Percentiles rank a stretch among this genome's conserved stretches.
These are phyloP conservation scores for Echinochloa phyllopogon DNA, from an alignment of 176 grass and related monocot genomes.

Conservation along the genomic window DNA sequence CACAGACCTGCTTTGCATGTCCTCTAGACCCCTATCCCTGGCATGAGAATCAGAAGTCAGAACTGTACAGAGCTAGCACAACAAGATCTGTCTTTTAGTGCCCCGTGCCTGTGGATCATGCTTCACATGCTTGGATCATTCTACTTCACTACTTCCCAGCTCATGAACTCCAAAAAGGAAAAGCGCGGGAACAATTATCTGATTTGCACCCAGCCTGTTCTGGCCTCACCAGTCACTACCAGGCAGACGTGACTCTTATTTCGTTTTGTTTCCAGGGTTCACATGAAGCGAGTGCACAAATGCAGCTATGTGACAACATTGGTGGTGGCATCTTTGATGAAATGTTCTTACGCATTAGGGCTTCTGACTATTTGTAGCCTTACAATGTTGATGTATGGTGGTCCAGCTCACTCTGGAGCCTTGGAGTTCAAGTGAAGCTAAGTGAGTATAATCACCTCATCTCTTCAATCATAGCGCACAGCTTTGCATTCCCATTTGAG, in stretches of 20 bases:
- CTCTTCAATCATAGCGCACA: constrained; percentile 45
- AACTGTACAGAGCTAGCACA: constrained; percentile 27
- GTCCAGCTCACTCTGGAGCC: constrained; percentile 30
- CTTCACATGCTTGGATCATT: constrained; percentile 58
- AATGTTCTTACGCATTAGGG: neutral
- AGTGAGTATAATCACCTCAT: constrained; percentile 31
- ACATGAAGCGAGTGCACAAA: constrained; percentile 21
- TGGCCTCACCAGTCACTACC: constrained; percentile 20
- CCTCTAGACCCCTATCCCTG: neutral
- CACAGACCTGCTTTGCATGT: constrained; percentile 28
- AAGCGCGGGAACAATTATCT: neutral
- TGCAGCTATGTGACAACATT: constrained; percentile 18
- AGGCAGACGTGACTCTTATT: constrained; percentile 35
- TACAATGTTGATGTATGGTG: constrained; percentile 3
- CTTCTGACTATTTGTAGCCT: constrained; percentile 1
- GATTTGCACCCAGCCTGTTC: constrained; percentile 31
- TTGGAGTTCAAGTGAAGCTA: constrained; percentile 56
- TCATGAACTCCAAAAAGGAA: constrained; percentile 37
- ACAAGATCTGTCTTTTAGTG: constrained; percentile 45
- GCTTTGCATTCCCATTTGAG: neutral
- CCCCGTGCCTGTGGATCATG: constrained; percentile 38
- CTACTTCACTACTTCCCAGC: constrained; percentile 18
- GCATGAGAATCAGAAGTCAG: constrained; percentile 28
- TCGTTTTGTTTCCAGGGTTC: constrained; percentile 29
- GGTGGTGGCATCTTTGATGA: neutral